Evolutionary conservation across 805 yeast species (phyloP), one percentile per base, ranked within the genome.

Genomic region (Suhomyces sp.): DNA sequence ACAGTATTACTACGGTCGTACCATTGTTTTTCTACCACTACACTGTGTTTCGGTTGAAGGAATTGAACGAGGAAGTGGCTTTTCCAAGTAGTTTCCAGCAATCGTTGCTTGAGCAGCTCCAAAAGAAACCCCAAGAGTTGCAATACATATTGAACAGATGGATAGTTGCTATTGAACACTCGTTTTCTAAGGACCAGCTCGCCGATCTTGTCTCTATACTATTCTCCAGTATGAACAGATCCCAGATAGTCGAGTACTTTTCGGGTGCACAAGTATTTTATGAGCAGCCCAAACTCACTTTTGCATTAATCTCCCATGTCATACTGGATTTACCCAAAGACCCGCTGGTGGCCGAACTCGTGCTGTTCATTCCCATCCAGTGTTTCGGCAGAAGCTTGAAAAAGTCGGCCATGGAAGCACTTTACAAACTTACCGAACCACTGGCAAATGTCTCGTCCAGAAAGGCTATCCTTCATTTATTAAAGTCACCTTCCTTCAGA

Each of bases 401-500:
- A 46, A 60, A 55, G 19, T 25, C 46, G 20, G 31, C 58, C 12
- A 52, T 64, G 15, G 59, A 64, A 33, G 15, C 35, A 9, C 51
- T 63, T 17, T 46, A 45, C 35, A 25, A 53, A 17, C 39, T 48
- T 41, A 17, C 51, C 5, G 48, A 45, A 24, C 37, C 44, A 13
- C 21, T 31, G 10, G 39, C 40, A 4, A 53, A 44, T 20, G 25
- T 56, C 0, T 25, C 48, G 0, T 22, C 64, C 13, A 54, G 63
- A 29, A 51, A 56, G 2, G 54, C 71, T 2, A 59, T 83, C n/a
- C 24, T 55, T 3, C 78, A 76, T 51, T 56, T 83, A 10, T 62
- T 83, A 25, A 59, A 62, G 8, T 71, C 77, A 8, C 87, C 89
- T 6, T 79, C 87, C 0, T 80, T 75, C 60, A 80, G 70, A 57